These are phyloP conservation scores for Citrus cavaleriei DNA, from an alignment of 345 rosid species.

Conservation along the genomic window DNA sequence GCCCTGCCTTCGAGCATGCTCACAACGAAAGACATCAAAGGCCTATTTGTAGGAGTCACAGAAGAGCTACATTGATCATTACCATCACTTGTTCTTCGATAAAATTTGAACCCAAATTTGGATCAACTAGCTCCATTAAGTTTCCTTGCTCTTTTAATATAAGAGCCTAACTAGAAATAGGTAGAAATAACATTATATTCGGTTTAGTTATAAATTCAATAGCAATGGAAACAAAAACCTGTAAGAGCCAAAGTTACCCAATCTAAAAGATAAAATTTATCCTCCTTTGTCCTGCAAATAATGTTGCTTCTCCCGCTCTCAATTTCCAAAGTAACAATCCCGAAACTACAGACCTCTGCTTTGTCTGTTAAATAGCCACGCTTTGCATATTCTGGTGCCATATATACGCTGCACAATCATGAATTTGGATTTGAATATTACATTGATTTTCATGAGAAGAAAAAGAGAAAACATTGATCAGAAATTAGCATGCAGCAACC, in stretches of 20 bases:
- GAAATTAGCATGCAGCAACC: constrained; percentile 10
- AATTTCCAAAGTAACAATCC: too few species aligned
- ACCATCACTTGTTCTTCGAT: constrained; percentile 37
- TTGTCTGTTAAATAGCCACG: too few species aligned
- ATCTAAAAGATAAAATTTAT: constrained; percentile 22
- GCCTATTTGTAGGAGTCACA: constrained; percentile 30
- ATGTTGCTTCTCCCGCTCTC: constrained; percentile 3
- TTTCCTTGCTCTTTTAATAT: constrained; percentile 37
- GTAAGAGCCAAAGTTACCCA: constrained; percentile 5
- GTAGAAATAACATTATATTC: background rate
- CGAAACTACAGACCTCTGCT: too few species aligned
- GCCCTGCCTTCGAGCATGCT: constrained; percentile 50
- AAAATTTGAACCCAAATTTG: constrained; percentile 36
- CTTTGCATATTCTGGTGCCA: background rate
- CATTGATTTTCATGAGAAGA: background rate
- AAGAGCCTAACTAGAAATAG: constrained; percentile 24
- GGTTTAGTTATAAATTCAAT: too few species aligned
- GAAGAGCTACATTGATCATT: constrained; percentile 20
- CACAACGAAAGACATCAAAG: constrained; percentile 55
- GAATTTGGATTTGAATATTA: background rate
- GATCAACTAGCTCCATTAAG: constrained; percentile 35
- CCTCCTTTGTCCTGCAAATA: background rate
- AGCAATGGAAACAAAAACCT: too few species aligned
- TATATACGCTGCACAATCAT: constrained; percentile 12
- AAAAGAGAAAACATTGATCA: background rate